Conservation (phyloP, 1,139 yeast genomes). For the Saccharomyces hybrid region DNA sequence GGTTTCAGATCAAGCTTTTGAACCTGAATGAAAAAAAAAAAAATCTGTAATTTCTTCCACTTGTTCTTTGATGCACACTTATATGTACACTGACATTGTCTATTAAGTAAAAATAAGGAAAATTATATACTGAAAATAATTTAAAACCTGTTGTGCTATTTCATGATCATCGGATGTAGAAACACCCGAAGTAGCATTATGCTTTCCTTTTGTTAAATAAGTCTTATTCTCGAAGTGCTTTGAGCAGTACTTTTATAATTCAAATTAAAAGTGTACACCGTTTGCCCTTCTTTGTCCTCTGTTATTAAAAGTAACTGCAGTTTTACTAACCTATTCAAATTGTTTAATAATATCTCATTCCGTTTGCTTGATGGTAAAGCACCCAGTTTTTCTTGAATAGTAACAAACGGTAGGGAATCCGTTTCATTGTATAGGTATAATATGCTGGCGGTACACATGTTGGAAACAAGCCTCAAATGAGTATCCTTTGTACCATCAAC, state of each 20-base stretch:
- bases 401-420: neutral
- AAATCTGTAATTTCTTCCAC: too few relatives aligned
- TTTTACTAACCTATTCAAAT: neutral
- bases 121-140: neutral
- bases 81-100: neutral
- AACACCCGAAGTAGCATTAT: too few relatives aligned
- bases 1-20: conserved; percentile 84
- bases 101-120: neutral
- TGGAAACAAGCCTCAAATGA: neutral
- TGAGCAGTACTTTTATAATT: neutral
- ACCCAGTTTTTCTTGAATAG: neutral
- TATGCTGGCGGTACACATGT: neutral
- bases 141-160: neutral
- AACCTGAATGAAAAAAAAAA: conserved; percentile 42
- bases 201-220: neutral
- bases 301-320: neutral
- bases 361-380: neutral
- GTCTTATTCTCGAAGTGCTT: neutral
- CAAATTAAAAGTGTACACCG: neutral
- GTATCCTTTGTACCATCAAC: neutral
- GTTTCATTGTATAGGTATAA: neutral
- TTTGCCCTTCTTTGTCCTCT: neutral
- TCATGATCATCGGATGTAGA: neutral
- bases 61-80: neutral
- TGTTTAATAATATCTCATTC: neutral